A percentile compares a stretch with the other conserved stretches of the same genome.
These are phyloP conservation scores for Fistulifera solaris DNA, from an alignment of 108 stramenopile genomes.

Conservation along the genomic window DNA sequence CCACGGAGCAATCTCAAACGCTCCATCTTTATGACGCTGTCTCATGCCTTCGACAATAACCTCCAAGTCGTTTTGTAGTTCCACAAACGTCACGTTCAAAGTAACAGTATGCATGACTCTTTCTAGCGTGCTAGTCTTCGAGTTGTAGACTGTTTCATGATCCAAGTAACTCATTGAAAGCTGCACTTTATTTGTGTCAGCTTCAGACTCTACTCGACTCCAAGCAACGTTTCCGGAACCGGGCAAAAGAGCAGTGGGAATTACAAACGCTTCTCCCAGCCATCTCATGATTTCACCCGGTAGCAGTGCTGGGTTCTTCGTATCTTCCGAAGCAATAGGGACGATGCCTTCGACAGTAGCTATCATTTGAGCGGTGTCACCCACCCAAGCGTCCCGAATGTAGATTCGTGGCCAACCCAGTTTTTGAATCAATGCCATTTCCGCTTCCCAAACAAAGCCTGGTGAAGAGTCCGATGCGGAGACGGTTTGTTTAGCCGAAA, in stretches of 20 bases:
- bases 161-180: background rate
- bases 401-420: background rate
- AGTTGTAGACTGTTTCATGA: too few species aligned
- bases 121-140: too few species aligned
- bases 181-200: too few species aligned
- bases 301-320: background rate
- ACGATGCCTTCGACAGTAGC: background rate
- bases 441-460: slow-evolving; percentile 2
- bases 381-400: background rate
- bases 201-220: background rate
- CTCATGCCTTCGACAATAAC: too few species aligned
- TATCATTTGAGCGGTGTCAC: background rate
- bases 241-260: background rate
- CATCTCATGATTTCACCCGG: slow-evolving; percentile 1
- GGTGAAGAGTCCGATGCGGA: background rate
- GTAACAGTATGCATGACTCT: too few species aligned
- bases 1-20: background rate
- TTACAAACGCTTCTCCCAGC: background rate
- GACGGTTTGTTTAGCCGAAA: background rate
- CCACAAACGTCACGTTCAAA: too few species aligned
- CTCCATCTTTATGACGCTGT: too few species aligned
- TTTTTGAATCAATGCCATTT: background rate
- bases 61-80: too few species aligned
- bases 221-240: background rate
- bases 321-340: background rate